Conservation (phyloP, 2,329 filamentous ascomycete species). For the Colletotrichum noveboracense region DNA sequence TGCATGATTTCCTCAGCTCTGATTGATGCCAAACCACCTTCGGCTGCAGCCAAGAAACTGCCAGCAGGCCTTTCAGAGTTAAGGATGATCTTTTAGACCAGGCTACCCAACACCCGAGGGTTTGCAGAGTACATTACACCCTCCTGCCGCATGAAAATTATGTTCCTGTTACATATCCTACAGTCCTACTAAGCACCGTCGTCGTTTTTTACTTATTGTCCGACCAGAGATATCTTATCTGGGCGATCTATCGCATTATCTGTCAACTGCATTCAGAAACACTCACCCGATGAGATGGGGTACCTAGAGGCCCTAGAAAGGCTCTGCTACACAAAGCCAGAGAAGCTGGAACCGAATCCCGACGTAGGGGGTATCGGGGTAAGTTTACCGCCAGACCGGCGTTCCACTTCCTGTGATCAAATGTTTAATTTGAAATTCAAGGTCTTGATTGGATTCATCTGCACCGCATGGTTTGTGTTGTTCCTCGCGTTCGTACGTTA, state of each 20-base stretch:
- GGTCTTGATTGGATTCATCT: neutral
- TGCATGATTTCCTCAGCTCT: neutral
- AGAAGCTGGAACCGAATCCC: neutral
- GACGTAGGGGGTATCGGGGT: neutral
- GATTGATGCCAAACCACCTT: no score
- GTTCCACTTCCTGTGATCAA: fast-evolving
- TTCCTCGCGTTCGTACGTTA: neutral
- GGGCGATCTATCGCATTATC: fast-evolving
- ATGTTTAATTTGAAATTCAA: neutral
- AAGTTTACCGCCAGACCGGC: neutral
- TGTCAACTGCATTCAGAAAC: neutral
- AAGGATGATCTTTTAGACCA: no score
- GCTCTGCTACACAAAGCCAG: neutral
- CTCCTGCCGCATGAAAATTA: fast-evolving
- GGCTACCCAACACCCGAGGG: no score
- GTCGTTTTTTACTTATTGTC: no score
- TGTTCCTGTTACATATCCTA: no score
- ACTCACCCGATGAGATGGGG: neutral
- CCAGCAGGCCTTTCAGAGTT: no score
- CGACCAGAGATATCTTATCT: no score
- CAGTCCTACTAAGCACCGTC: no score
- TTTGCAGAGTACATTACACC: no score
- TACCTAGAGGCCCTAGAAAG: neutral
- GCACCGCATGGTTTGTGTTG: neutral
- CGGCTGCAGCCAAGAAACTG: no score